phyloP scores from a whole-genome alignment of 371 early-diverging fungal species.

The Globomyces sp. region DNA sequence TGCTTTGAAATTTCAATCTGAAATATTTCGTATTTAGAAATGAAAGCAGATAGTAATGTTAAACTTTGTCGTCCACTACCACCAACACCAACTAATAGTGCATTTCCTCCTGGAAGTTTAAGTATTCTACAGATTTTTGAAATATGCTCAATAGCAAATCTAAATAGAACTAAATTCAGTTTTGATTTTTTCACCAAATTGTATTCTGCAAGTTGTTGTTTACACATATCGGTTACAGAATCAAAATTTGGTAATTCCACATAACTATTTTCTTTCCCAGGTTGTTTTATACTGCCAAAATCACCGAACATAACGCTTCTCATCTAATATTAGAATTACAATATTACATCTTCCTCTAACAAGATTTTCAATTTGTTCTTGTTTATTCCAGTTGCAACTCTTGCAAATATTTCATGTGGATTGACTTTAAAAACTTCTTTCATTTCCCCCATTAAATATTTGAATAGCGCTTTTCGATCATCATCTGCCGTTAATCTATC shows the following conservation, averaged over 20 bases:
- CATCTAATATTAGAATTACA: slow-evolving; percentile 50
- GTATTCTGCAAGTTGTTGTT: slow-evolving; percentile 45
- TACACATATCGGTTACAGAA: slow-evolving; percentile 41
- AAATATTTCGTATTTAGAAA: slow-evolving; percentile 51
- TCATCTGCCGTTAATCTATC: slow-evolving; percentile 55
- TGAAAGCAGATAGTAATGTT: slow-evolving; percentile 49
- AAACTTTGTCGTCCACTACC: slow-evolving; percentile 57
- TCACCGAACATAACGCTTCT: slow-evolving; percentile 51
- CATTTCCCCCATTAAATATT: slow-evolving; percentile 37
- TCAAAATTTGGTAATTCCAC: slow-evolving; percentile 46
- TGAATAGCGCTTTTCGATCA: slow-evolving; percentile 46
- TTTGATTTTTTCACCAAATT: slow-evolving; percentile 57
- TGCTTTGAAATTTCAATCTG: slow-evolving; percentile 59
- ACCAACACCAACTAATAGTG: slow-evolving; percentile 58
- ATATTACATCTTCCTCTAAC: slow-evolving; percentile 24
- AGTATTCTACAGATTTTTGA: slow-evolving; percentile 51
- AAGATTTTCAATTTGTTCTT: no score
- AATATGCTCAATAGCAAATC: slow-evolving; percentile 60
- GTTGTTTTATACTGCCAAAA: slow-evolving; percentile 32
- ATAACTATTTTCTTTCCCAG: slow-evolving; percentile 41
- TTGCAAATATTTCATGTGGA: slow-evolving; percentile 46
- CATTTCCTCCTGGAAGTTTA: slow-evolving; percentile 54
- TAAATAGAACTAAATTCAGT: slow-evolving; percentile 54
- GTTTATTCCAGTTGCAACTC: slow-evolving; percentile 34
- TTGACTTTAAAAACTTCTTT: slow-evolving; percentile 36